Conservation (phyloP, 2,329 filamentous ascomycete genomes). For the Ophiostoma angusticollis region DNA sequence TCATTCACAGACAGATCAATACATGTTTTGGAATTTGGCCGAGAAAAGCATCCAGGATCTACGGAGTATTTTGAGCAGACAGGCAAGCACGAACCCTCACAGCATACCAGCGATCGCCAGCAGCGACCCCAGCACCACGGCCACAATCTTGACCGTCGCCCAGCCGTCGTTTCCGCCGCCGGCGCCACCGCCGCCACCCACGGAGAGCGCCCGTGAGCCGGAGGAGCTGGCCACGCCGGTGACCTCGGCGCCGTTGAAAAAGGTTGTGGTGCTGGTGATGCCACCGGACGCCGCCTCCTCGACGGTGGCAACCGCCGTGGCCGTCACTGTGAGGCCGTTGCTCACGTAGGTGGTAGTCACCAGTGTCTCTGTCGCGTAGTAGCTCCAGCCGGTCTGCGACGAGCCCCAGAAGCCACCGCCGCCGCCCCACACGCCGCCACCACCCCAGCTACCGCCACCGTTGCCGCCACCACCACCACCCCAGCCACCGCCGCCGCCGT, state of each 20-base stretch:
- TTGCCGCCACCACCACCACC: constrained; percentile 22
- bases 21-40: too few relatives aligned
- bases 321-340: constrained; percentile 14
- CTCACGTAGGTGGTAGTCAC: constrained; percentile 21
- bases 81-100: too few relatives aligned
- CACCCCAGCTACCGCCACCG: constrained; percentile 22
- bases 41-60: too few relatives aligned
- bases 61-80: too few relatives aligned
- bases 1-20: too few relatives aligned
- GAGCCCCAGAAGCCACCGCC: constrained; percentile 29
- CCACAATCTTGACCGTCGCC: constrained; percentile 16
- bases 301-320: constrained; percentile 18
- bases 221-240: too few relatives aligned
- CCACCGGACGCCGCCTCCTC: constrained; percentile 20
- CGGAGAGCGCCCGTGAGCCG: not conserved
- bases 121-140: constrained; percentile 18
- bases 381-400: constrained; percentile 23
- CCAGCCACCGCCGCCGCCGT: constrained; percentile 23
- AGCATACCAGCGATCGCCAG: constrained; percentile 19
- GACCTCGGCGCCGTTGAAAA: not conserved
- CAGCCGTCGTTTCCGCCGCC: constrained; percentile 1
- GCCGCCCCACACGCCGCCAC: constrained; percentile 13
- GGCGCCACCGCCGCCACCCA: not conserved
- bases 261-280: constrained; percentile 1
- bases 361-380: constrained; percentile 22